Evolutionary conservation across 495 filamentous ascomycete species (phyloP).

Genomic region (Apodospora peruviana): DNA sequence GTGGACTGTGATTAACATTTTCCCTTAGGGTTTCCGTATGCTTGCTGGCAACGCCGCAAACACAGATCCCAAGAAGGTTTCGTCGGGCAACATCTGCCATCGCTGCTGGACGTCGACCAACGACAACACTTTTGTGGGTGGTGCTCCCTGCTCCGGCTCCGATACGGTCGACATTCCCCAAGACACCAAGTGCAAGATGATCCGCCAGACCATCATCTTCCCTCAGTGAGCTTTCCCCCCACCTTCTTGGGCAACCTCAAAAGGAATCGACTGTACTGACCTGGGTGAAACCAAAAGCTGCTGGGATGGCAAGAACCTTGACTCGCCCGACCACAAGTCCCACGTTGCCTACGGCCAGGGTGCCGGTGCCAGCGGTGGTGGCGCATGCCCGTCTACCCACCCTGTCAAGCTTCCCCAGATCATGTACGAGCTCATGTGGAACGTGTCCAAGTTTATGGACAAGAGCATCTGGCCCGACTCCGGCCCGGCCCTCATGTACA

Average conservation of each 20-base stretch:
- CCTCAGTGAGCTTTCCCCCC: constrained; percentile 29
- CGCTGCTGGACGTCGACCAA: constrained; percentile 47
- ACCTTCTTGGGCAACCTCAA: too few relatives aligned
- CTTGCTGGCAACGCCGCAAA: constrained; percentile 44
- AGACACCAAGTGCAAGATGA: constrained; percentile 47
- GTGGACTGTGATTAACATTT: too few relatives aligned
- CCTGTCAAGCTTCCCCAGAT: constrained; percentile 60
- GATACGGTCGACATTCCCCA: constrained; percentile 55
- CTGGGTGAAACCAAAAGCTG: constrained; percentile 22
- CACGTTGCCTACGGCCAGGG: constrained; percentile 56
- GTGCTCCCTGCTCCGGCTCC: constrained; percentile 39
- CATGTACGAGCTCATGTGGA: constrained; percentile 67
- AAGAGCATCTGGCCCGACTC: constrained; percentile 49
- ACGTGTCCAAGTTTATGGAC: constrained; percentile 50
- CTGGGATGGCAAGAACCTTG: constrained; percentile 52
- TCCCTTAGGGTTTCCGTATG: constrained; percentile 58
- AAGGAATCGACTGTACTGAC: too few relatives aligned
- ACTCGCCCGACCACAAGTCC: constrained; percentile 57
- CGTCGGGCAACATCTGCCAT: constrained; percentile 50
- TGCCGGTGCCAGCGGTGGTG: constrained; percentile 45
- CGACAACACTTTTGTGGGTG: constrained; percentile 41
- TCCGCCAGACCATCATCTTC: constrained; percentile 59
- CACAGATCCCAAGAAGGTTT: constrained; percentile 42
- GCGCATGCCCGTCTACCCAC: constrained; percentile 54
- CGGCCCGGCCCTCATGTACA: constrained; percentile 50